Evolutionary conservation across 495 filamentous ascomycete species (phyloP).

Genomic region (Aspergillus homomorphus): DNA sequence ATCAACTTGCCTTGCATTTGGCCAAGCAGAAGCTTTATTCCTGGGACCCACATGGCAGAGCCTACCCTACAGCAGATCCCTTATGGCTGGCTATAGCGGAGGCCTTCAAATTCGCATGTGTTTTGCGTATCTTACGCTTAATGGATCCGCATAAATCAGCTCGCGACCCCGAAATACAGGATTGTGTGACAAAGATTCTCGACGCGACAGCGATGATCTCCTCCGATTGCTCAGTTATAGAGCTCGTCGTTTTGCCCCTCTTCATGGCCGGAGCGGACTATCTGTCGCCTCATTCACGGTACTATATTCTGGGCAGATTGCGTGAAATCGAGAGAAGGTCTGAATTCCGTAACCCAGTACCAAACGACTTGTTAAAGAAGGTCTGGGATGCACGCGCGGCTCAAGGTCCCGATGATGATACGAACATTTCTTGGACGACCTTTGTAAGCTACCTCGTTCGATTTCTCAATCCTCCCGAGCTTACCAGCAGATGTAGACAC

Average conservation of each 20-base stretch:
- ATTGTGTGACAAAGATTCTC: conserved; percentile 29
- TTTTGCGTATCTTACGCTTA: conserved; percentile 33
- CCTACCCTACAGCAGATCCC: conserved; percentile 29
- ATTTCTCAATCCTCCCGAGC: conserved; percentile 7
- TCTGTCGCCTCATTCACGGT: conserved; percentile 31
- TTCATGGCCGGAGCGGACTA: conserved; percentile 40
- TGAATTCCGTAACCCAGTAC: conserved; percentile 30
- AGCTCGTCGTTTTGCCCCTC: conserved; percentile 34
- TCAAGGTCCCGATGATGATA: conserved; percentile 22
- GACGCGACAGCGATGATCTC: conserved; percentile 34
- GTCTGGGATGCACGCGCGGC: conserved; percentile 35
- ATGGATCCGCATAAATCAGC: conserved; percentile 28
- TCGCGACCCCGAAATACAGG: conserved; percentile 25
- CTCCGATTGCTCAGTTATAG: conserved; percentile 24
- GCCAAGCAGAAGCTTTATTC: conserved; percentile 27
- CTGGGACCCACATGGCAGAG: conserved; percentile 25
- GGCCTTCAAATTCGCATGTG: conserved; percentile 34
- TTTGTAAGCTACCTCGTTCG: conserved; percentile 31
- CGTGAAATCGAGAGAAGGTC: conserved; percentile 30
- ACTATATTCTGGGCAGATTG: conserved; percentile 32
- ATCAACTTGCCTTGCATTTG: conserved; percentile 17
- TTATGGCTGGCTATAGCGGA: conserved; percentile 33
- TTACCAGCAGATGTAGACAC: conserved; percentile 15
- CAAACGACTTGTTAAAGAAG: conserved; percentile 26
- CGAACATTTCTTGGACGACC: conserved; percentile 35